Evolutionary conservation across 768 basidiomycete genomes (phyloP).

Genomic region (Glaciozyma antarctica): DNA sequence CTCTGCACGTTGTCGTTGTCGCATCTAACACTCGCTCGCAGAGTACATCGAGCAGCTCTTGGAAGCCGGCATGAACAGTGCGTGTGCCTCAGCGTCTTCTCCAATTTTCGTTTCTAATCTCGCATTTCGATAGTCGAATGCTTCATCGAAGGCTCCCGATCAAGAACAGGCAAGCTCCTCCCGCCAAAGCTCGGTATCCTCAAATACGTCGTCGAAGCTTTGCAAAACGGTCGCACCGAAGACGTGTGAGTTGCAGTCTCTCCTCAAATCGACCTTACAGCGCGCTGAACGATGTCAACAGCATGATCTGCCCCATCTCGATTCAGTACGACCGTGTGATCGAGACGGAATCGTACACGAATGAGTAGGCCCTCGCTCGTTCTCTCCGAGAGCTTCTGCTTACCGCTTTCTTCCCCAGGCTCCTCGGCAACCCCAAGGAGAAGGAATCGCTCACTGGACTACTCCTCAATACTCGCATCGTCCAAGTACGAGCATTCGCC

Average conservation of each 20-base stretch:
- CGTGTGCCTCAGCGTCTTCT: background rate
- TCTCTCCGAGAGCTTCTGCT: background rate
- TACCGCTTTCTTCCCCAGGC: constrained; percentile 26
- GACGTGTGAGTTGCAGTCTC: background rate
- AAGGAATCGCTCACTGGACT: constrained; percentile 29
- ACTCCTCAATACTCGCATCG: constrained; percentile 14
- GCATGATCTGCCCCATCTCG: constrained; percentile 22
- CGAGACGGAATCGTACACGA: constrained; percentile 11
- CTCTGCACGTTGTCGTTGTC: background rate
- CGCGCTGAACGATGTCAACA: background rate
- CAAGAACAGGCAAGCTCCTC: constrained; percentile 31
- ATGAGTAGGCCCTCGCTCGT: background rate
- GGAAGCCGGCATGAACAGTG: constrained; percentile 28
- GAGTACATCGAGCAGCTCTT: constrained; percentile 34
- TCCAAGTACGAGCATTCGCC: constrained; percentile 8
- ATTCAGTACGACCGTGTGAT: constrained; percentile 35
- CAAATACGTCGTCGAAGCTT: constrained; percentile 24
- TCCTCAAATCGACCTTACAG: no score
- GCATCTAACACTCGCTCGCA: constrained; percentile 7
- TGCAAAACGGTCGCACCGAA: constrained; percentile 16
- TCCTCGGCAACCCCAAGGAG: constrained; percentile 33
- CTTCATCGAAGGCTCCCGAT: constrained; percentile 30
- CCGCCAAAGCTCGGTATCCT: constrained; percentile 33
- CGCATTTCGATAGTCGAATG: constrained; percentile 21
- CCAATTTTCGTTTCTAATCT: background rate